A percentile compares a stretch with the other conserved stretches of the same genome.
Conservation (phyloP, 2,329 filamentous ascomycete species). For the Pestalotiopsis sp. region DNA sequence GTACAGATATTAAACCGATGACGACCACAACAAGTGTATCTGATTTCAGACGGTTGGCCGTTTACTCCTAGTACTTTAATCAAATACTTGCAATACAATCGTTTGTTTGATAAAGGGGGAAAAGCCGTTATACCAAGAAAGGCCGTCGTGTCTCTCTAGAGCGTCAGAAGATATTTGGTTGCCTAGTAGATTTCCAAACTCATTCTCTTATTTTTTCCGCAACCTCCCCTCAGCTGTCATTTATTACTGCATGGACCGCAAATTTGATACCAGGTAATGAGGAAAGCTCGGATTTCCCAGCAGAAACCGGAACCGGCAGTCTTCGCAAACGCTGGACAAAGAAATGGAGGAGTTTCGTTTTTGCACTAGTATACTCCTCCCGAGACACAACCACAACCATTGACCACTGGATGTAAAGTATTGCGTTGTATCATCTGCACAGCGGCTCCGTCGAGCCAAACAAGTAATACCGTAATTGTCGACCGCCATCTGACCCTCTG, state of each 20-base stretch:
- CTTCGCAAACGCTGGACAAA: constrained; percentile 34
- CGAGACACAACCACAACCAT: constrained; percentile 37
- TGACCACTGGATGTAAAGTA: constrained; percentile 13
- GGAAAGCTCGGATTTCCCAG: not conserved
- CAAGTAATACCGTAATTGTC: not conserved
- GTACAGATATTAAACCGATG: not conserved
- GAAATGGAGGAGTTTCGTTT: constrained; percentile 23
- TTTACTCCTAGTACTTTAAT: too few relatives aligned
- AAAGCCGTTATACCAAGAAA: too few relatives aligned
- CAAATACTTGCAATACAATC: too few relatives aligned
- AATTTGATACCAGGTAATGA: not conserved
- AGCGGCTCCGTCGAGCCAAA: constrained; percentile 5
- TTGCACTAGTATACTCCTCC: constrained; percentile 36
- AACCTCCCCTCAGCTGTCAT: not conserved
- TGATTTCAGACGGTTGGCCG: too few relatives aligned
- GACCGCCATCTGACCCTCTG: not conserved
- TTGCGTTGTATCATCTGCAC: constrained; percentile 1
- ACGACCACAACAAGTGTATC: too few relatives aligned
- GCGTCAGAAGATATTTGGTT: too few relatives aligned
- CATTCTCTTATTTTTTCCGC: too few relatives aligned
- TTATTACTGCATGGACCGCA: not conserved
- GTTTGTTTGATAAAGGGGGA: too few relatives aligned
- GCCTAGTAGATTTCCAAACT: too few relatives aligned
- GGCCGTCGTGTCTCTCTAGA: too few relatives aligned
- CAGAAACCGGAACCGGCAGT: constrained; percentile 24